phyloP scores from a whole-genome alignment of 768 basidiomycete species.

The Lactifluus volemus region DNA sequence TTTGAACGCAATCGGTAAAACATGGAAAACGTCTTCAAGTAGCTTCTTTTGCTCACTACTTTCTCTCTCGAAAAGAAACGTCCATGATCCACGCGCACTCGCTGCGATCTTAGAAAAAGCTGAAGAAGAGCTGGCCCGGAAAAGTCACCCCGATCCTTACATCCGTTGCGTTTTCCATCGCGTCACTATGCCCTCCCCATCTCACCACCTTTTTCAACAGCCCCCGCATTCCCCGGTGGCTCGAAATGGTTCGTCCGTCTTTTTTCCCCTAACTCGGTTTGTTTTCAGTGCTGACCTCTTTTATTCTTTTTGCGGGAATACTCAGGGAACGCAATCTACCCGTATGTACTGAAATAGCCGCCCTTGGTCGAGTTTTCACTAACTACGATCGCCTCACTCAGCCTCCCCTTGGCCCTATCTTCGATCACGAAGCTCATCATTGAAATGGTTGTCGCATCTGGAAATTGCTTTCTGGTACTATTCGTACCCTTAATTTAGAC shows the following conservation, averaged over 20 bases:
- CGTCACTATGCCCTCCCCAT: background rate
- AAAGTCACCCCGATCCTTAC: slow-evolving; percentile 86
- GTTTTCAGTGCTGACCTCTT: slow-evolving; percentile 4
- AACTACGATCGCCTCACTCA: background rate
- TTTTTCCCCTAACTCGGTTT: background rate
- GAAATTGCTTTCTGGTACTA: background rate
- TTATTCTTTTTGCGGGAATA: background rate
- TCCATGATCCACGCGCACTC: slow-evolving; percentile 77
- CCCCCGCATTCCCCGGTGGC: slow-evolving; percentile 75
- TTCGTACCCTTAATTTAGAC: background rate
- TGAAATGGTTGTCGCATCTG: background rate
- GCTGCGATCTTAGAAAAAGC: slow-evolving; percentile 71
- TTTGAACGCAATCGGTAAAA: slow-evolving; percentile 87
- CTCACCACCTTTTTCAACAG: slow-evolving; percentile 32
- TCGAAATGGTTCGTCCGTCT: slow-evolving; percentile 81
- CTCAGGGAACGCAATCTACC: slow-evolving; percentile 76
- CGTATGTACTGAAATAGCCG: slow-evolving; percentile 35
- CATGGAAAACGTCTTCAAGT: slow-evolving; percentile 9
- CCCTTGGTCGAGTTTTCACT: background rate
- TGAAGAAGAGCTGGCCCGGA: slow-evolving; percentile 60
- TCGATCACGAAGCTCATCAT: slow-evolving; percentile 17
- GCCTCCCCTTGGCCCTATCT: slow-evolving; percentile 19
- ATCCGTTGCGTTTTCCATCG: slow-evolving; percentile 41
- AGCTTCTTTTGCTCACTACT: background rate
- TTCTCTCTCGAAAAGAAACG: slow-evolving; percentile 41